Evolutionary conservation across 179 eudicot genomes (phyloP).

Genomic region (Spergularia azorica): DNA sequence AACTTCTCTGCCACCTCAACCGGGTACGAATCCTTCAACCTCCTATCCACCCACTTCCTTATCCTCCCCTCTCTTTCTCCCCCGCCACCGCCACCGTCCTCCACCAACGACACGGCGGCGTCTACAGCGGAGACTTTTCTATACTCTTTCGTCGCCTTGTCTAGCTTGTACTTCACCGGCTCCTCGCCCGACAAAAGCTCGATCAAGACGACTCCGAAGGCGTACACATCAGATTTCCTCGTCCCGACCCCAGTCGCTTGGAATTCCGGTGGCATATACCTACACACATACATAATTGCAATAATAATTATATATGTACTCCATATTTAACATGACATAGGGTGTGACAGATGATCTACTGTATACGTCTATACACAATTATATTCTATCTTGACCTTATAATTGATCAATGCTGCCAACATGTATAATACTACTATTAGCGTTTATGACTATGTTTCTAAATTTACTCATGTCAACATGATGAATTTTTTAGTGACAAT

Average conservation of each 20-base stretch:
- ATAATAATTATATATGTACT: no score
- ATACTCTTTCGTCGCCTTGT: slow-evolving; percentile 42
- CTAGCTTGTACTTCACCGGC: slow-evolving; percentile 50
- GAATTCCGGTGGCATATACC: slow-evolving; percentile 84
- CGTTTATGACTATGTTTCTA: not conserved
- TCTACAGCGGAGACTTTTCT: slow-evolving; percentile 42
- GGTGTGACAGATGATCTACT: no score
- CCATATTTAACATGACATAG: no score
- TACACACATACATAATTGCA: not conserved
- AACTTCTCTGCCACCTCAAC: slow-evolving; percentile 69
- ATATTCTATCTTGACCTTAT: no score
- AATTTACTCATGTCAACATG: no score
- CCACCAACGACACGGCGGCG: slow-evolving; percentile 33
- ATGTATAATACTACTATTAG: no score
- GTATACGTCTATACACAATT: no score
- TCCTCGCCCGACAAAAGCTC: slow-evolving; percentile 75
- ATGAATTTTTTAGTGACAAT: no score
- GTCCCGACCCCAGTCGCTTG: slow-evolving; percentile 55
- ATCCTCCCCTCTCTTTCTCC: slow-evolving; percentile 40
- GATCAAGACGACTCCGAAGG: slow-evolving; percentile 70
- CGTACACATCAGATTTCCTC: slow-evolving; percentile 63
- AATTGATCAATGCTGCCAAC: no score
- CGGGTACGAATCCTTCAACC: slow-evolving; percentile 84
- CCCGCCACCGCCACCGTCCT: slow-evolving; percentile 4
- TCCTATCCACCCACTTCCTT: slow-evolving; percentile 73